Conservation (phyloP, 176 grass and related monocot genomes). For the Phyllostachys edulis region DNA sequence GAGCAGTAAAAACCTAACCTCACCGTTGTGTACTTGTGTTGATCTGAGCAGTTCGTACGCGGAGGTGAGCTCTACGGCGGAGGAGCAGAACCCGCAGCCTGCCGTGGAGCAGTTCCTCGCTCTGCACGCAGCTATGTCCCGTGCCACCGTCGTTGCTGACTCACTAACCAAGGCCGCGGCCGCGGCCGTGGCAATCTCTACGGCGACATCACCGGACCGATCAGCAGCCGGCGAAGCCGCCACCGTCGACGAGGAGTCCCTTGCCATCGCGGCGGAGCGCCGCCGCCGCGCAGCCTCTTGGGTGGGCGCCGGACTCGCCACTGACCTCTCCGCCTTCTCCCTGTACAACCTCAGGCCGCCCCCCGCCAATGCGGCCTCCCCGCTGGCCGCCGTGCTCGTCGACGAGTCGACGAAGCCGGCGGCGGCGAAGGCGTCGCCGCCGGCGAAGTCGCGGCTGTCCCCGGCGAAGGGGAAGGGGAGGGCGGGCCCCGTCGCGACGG, state of each 20-base stretch:
- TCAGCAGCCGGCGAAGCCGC: not conserved
- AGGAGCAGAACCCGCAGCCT: slow-evolving; percentile 76
- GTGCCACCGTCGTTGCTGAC: slow-evolving; percentile 48
- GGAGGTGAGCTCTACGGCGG: slow-evolving; percentile 68
- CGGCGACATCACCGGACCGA: slow-evolving; percentile 21
- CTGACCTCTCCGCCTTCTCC: slow-evolving; percentile 75
- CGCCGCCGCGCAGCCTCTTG: slow-evolving; percentile 61
- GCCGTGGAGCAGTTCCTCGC: slow-evolving; percentile 88
- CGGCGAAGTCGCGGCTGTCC: slow-evolving; percentile 47
- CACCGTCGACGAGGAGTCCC: slow-evolving; percentile 39
- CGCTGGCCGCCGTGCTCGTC: slow-evolving; percentile 48
- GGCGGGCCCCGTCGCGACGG: not conserved
- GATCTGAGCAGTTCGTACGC: slow-evolving; percentile 62
- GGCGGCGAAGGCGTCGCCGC: slow-evolving; percentile 38
- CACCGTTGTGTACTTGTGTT: slow-evolving; percentile 5
- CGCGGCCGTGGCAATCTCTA: slow-evolving; percentile 2
- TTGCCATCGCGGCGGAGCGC: slow-evolving; percentile 47
- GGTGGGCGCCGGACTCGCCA: slow-evolving; percentile 74
- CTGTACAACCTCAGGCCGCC: slow-evolving; percentile 59
- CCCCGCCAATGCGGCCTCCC: slow-evolving; percentile 19
- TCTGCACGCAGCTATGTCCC: slow-evolving; percentile 61
- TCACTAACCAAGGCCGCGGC: slow-evolving; percentile 43
- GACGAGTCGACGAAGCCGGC: slow-evolving; percentile 46
- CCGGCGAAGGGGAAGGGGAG: slow-evolving; percentile 48
- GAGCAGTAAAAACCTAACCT: slow-evolving; percentile 1